Conservation (phyloP, 1,284 basidiomycete species). For the Pseudozyma pruni region DNA sequence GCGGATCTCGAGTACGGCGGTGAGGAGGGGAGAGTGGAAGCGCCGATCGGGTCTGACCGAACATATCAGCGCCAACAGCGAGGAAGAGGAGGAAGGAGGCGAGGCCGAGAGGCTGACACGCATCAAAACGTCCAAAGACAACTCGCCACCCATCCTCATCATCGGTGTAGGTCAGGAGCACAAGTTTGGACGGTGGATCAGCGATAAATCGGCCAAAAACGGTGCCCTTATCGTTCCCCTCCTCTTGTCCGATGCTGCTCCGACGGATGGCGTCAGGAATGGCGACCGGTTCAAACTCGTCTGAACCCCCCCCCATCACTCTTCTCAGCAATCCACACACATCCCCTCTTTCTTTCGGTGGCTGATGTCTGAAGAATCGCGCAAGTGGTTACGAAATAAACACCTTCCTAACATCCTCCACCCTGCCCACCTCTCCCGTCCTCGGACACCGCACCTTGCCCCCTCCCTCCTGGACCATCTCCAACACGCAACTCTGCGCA, state of each 20-base stretch:
- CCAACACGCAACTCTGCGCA: slow-evolving; percentile 81
- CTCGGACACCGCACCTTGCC: slow-evolving; percentile 80
- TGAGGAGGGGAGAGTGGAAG: slow-evolving; percentile 27
- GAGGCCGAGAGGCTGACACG: background rate
- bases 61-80: background rate
- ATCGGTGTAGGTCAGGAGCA: slow-evolving; percentile 88
- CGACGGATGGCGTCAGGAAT: too few relatives aligned
- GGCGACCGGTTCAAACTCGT: slow-evolving; percentile 6
- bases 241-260: background rate
- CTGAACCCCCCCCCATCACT: background rate
- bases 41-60: slow-evolving; percentile 19
- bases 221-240: slow-evolving; percentile 75
- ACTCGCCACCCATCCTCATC: slow-evolving; percentile 73
- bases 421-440: slow-evolving; percentile 76
- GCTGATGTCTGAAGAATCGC: too few relatives aligned
- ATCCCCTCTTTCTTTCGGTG: background rate
- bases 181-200: slow-evolving; percentile 87
- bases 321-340: background rate
- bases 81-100: background rate
- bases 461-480: slow-evolving; percentile 79
- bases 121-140: slow-evolving; percentile 39
- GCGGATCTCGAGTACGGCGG: background rate
- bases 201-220: slow-evolving; percentile 78
- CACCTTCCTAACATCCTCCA: slow-evolving; percentile 77
- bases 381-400: slow-evolving; percentile 48